Base-by-base conservation (phyloP, 164 flowering plant species). In the Protea cynaroides region DNA sequence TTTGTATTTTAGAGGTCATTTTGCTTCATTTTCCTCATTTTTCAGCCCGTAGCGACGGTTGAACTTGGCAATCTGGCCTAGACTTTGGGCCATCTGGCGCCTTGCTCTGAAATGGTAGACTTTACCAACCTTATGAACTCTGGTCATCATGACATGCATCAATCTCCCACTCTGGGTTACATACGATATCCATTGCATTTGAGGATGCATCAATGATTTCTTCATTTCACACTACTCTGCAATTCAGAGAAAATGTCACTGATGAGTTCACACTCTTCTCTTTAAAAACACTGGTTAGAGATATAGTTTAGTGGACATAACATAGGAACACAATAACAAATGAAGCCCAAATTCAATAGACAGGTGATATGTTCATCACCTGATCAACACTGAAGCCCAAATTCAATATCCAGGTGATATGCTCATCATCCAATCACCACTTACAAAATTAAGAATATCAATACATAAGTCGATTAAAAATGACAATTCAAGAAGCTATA, bases 181-280 rank as follows among this genome's bases (percentile, higher is more conserved):
- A 63, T 83, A 86, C 6, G 96, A 89, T 65, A 89, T 78, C 92
- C 89, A 92, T 65, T 92, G 98, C 92, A 86, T 56, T 72, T 92
- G 98, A 25, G 98, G 98, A 67, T 89, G 95, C n/a, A n/a, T n/a
- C 29, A 86, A 24, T 36, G 94, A 96, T 78, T 92, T 92, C 90
- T 68, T 92, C 96, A 92, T 89, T 66, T 79, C 65, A 58, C 24
- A 47, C 47, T 53, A 64, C n/a, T n/a, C n/a, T n/a, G n/a, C 11
- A 22, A 46, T 21, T 72, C 9, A 52, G 21, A 65, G 29, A 38
- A 40, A 21, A 56, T 9, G 15, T 47, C 13, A 25, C 47, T n/a
- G 47, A 18, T 44, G 40, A 37, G 7, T 37, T 37, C 7, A 37
- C 40, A 37, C 7, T 37, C 9, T 37, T 37, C 40, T 37, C n/a